Percentiles rank a stretch among this genome's conserved stretches.
These are phyloP conservation scores for Claviceps lovelessii DNA, from an alignment of 2,329 filamentous ascomycete species.

Conservation along the genomic window DNA sequence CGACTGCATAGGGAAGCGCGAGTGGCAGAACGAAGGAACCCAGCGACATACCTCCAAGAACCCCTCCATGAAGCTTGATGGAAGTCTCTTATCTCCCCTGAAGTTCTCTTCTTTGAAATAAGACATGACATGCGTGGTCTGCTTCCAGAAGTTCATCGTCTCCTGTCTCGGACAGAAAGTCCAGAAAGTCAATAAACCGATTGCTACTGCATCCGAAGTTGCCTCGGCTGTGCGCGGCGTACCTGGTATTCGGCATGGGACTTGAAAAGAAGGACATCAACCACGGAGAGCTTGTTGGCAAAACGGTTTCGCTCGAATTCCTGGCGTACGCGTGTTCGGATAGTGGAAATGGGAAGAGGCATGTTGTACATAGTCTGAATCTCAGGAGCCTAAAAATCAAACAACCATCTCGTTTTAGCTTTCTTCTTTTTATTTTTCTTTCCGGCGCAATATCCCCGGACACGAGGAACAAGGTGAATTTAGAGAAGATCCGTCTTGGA, in stretches of 20 bases:
- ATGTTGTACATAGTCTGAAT: conserved; percentile 96
- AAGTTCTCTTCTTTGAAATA: conserved; percentile 82
- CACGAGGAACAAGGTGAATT: background rate
- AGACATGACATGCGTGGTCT: conserved; percentile 86
- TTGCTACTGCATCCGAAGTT: background rate
- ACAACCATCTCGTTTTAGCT: conserved; percentile 1
- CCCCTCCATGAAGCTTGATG: conserved; percentile 79
- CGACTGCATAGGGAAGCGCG: background rate
- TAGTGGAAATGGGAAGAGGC: conserved; percentile 69
- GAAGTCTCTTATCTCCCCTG: conserved; percentile 63
- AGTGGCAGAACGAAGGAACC: background rate
- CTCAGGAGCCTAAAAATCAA: conserved; percentile 60
- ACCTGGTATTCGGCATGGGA: conserved; percentile 94
- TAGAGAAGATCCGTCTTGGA: background rate
- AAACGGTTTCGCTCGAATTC: conserved; percentile 95
- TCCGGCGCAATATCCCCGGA: too few species aligned
- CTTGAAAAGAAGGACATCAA: conserved; percentile 82
- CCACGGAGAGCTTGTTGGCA: conserved; percentile 73
- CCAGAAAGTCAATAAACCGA: background rate
- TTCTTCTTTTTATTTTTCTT: background rate
- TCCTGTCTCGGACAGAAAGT: conserved; percentile 42
- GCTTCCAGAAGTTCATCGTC: conserved; percentile 99
- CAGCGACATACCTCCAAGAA: conserved; percentile 69
- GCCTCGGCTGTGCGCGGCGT: conserved; percentile 7
- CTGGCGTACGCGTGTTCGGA: conserved; percentile 88